Evolutionary conservation across 768 basidiomycete species (phyloP).

Genomic region (Astraeus odoratus): DNA sequence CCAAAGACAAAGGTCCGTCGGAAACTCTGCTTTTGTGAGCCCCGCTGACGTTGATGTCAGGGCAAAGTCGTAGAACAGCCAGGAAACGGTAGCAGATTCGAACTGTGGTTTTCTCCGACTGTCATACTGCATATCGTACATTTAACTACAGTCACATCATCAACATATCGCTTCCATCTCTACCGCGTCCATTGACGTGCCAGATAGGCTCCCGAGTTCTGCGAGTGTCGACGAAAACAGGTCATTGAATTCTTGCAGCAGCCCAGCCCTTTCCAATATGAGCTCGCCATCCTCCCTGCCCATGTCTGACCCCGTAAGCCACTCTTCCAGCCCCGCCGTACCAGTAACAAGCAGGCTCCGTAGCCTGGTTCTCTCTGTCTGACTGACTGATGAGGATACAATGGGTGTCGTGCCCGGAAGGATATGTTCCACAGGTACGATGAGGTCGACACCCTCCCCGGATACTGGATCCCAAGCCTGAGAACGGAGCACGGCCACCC

Average conservation of each 20-base stretch:
- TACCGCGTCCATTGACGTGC: slow-evolving; percentile 15
- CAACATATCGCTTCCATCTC: slow-evolving; percentile 17
- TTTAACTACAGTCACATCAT: slow-evolving; percentile 3
- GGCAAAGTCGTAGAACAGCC: slow-evolving; percentile 45
- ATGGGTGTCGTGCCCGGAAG: slow-evolving; percentile 17
- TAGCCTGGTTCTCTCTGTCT: slow-evolving; percentile 69
- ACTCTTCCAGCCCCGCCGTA: slow-evolving; percentile 58
- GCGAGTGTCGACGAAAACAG: slow-evolving; percentile 57
- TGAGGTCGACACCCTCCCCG: slow-evolving; percentile 34
- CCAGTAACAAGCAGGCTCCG: slow-evolving; percentile 59
- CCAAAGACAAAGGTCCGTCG: slow-evolving; percentile 55
- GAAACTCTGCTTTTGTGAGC: neutral
- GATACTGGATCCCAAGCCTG: slow-evolving; percentile 60
- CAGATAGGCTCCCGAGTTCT: slow-evolving; percentile 44
- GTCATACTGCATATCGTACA: neutral
- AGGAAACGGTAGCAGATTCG: slow-evolving; percentile 32
- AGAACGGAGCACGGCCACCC: slow-evolving; percentile 56
- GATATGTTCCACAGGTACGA: slow-evolving; percentile 33
- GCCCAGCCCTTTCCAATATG: slow-evolving; percentile 43
- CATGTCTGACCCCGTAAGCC: slow-evolving; percentile 38
- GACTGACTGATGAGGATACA: slow-evolving; percentile 46
- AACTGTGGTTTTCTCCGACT: neutral
- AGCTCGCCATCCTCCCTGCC: slow-evolving; percentile 23
- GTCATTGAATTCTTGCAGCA: slow-evolving; percentile 58
- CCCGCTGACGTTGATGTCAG: slow-evolving; percentile 23